Base-by-base conservation (phyloP, 192 early-diverging fungal genomes). In the Diversispora epigaea region DNA sequence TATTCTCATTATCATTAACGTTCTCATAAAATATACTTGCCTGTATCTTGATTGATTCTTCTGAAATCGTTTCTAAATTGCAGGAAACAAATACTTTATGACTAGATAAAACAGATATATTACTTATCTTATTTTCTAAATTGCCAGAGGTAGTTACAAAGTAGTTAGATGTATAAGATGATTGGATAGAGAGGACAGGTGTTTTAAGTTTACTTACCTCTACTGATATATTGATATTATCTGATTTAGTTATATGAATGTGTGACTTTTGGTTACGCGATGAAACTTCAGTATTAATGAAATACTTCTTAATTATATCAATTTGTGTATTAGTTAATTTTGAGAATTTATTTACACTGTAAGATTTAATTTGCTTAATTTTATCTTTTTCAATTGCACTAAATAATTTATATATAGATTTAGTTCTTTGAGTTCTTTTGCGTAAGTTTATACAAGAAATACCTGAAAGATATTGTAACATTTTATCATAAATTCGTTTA, bases 361-460 rank as follows among this genome's bases (percentile, higher is more conserved):
- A 71, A 71, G 68, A 22, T 71, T 71, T 71, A 56, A 71, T 71
- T 71, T 7, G 52, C 68, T 56, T 71, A 71, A 71, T 71, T 41
- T 56, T 71, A 71, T 57, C 68, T 71, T 71, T 54, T 71, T 40
- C 69, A 71, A 71, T 58, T 71, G 12, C 21, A 40, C n/a, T 57
- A 57, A 71, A 71, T 71, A 71, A 71, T 44, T 57, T 71, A 45
- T 71, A 71, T 71, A 71, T 71, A 58, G 54, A 55, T 50, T 71
- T 71, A 58, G 55, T 71, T 71, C 54, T 56, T 57, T 71, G 69
- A 43, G 69, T 71, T 71, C 40, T n/a, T 71, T 71, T 71, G 22
- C 19, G 55, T 56, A 71, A 71, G 44, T 22, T 71, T 71, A 71
- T 41, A 71, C 52, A 14, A 71, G 68, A 71, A 41, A 71, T n/a